Percentiles rank a stretch among this genome's conserved stretches.
Evolutionary conservation across 306 rosid genomes (phyloP).

Genomic region (Purshia tridentata): DNA sequence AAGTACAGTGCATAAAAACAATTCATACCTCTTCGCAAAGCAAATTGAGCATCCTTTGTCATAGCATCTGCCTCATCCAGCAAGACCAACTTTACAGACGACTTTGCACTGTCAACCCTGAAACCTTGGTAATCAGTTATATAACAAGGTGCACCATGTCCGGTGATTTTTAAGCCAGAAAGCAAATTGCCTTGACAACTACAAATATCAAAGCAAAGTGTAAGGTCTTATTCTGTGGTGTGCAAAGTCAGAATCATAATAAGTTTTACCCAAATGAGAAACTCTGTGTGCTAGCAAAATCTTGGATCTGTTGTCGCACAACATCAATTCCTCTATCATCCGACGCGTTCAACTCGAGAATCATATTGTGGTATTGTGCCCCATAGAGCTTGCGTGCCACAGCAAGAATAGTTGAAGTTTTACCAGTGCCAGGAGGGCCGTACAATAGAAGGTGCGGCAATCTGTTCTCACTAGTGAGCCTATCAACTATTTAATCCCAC

Average conservation of each 20-base stretch:
- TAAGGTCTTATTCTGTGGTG: neutral
- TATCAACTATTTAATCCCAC: conserved; percentile 60
- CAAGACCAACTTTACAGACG: conserved; percentile 76
- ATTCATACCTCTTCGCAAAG: conserved; percentile 80
- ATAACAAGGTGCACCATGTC: conserved; percentile 17
- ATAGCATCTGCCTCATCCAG: conserved; percentile 98
- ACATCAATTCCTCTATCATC: conserved; percentile 98
- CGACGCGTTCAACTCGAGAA: conserved; percentile 88
- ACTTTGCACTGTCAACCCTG: conserved; percentile 55
- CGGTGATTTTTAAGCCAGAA: conserved; percentile 8
- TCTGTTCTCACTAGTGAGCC: conserved; percentile 81
- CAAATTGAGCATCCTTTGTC: conserved; percentile 98
- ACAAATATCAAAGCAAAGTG: neutral
- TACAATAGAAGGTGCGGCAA: conserved; percentile 89
- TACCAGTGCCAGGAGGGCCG: conserved; percentile 97
- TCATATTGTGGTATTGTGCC: conserved; percentile 66
- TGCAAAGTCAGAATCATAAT: neutral
- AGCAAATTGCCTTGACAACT: neutral
- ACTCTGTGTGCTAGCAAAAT: conserved; percentile 95
- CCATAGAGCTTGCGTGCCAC: conserved; percentile 93
- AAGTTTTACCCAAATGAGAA: conserved; percentile 78
- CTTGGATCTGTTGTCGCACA: conserved; percentile 87
- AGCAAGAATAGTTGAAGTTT: conserved; percentile 91
- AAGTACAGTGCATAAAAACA: conserved; percentile 15
- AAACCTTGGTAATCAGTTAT: conserved; percentile 17